phyloP scores from a whole-genome alignment of 108 stramenopile genomes.

The Cyclostephanos invisitatus region DNA sequence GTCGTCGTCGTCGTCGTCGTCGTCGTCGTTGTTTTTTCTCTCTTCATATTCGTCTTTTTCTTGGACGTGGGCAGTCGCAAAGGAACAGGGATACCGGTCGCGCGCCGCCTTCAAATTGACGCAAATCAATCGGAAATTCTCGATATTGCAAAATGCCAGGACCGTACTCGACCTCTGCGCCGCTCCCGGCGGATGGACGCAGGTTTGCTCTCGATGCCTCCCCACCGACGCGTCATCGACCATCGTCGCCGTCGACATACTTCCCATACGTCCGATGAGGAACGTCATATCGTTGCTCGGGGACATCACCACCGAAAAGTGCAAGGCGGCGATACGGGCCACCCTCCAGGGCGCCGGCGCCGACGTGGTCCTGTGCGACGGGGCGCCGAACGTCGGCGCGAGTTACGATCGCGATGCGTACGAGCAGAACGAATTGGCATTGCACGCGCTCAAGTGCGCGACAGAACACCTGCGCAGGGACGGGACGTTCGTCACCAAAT shows the following conservation, averaged over 20 bases:
- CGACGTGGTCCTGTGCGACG: constrained; percentile 98
- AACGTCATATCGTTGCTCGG: constrained; percentile 93
- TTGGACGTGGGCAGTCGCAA: constrained; percentile 81
- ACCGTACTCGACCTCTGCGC: constrained; percentile 98
- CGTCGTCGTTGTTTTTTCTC: constrained; percentile 11
- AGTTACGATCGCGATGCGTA: constrained; percentile 97
- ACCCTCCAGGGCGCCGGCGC: constrained; percentile 78
- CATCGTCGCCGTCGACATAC: constrained; percentile 96
- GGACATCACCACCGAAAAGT: constrained; percentile 97
- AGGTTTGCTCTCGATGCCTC: constrained; percentile 89
- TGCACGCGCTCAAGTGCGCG: constrained; percentile 96
- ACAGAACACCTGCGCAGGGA: constrained; percentile 86
- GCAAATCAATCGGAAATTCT: constrained; percentile 98
- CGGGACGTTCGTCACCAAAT: constrained; percentile 96
- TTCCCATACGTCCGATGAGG: constrained; percentile 88
- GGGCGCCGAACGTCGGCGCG: constrained; percentile 99
- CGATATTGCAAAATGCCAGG: constrained; percentile 77
- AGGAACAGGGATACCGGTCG: constrained; percentile 96
- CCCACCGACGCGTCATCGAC: constrained; percentile 56
- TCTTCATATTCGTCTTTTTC: constrained; percentile 1
- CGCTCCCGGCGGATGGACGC: constrained; percentile 99
- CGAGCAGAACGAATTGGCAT: constrained; percentile 95
- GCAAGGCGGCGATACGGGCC: constrained; percentile 80
- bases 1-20: too few relatives aligned
- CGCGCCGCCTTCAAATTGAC: constrained; percentile 98